phyloP scores from a whole-genome alignment of 2,329 filamentous ascomycete genomes.

The Zasmidium cellare region DNA sequence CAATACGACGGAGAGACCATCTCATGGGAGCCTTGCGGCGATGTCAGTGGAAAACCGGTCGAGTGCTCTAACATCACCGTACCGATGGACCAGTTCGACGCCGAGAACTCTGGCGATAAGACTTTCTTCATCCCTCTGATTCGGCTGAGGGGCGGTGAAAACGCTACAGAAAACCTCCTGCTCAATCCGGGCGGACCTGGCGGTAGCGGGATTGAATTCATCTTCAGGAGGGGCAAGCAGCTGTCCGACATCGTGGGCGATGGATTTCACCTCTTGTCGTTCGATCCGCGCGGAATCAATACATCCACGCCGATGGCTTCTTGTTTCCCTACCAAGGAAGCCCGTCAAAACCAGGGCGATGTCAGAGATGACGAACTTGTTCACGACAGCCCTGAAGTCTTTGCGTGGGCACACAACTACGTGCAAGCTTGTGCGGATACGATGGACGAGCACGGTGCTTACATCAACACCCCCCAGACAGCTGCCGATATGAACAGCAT shows the following conservation, averaged over 20 bases:
- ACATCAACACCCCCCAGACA: conserved; percentile 25
- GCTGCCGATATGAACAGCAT: conserved; percentile 28
- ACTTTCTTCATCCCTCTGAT: conserved; percentile 24
- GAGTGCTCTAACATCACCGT: conserved; percentile 21
- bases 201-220: conserved; percentile 20
- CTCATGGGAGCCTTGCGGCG: conserved; percentile 20
- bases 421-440: conserved; percentile 22
- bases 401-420: conserved; percentile 22
- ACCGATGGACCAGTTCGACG: conserved; percentile 26
- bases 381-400: conserved; percentile 23
- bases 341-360: conserved; percentile 9
- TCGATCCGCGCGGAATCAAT: conserved; percentile 25
- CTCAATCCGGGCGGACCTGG: conserved; percentile 25
- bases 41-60: conserved; percentile 18
- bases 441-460: conserved; percentile 21
- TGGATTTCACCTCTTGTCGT: conserved; percentile 23
- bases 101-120: conserved; percentile 21
- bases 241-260: conserved; percentile 23
- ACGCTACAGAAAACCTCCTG: conserved; percentile 14
- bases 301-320: conserved; percentile 19
- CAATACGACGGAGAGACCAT: conserved; percentile 22
- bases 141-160: conserved; percentile 17
- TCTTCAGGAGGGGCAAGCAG: conserved; percentile 24
- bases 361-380: conserved; percentile 16
- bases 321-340: conserved; percentile 19